Percentiles rank a stretch among this genome's conserved stretches.
phyloP scores from a whole-genome alignment of 805 yeast genomes.

The Candida multigemmis region DNA sequence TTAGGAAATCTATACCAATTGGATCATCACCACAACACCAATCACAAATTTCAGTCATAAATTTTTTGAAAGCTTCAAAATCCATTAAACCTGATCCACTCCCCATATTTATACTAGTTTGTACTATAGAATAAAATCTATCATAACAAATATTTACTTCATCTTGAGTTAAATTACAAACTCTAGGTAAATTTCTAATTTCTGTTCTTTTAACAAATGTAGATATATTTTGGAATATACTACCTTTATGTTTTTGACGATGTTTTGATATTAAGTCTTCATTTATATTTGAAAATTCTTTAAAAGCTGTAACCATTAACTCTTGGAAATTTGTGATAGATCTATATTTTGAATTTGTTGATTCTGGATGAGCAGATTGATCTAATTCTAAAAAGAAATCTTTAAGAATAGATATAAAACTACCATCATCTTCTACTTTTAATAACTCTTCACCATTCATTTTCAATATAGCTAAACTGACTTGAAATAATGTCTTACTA shows the following conservation, averaged over 20 bases:
- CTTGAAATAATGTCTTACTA: conserved; percentile 80
- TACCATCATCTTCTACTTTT: conserved; percentile 83
- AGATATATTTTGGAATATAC: conserved; percentile 80
- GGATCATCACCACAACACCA: conserved; percentile 40
- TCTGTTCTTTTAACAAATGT: conserved; percentile 88
- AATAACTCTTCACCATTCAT: conserved; percentile 81
- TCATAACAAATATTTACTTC: conserved; percentile 74
- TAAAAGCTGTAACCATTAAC: conserved; percentile 82
- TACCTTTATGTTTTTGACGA: conserved; percentile 62
- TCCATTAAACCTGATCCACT: conserved; percentile 62
- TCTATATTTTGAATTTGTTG: conserved; percentile 54
- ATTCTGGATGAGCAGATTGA: conserved; percentile 67
- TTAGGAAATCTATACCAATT: conserved; percentile 21
- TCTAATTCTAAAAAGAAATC: conserved; percentile 72
- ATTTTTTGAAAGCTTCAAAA: conserved; percentile 58
- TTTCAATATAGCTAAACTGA: conserved; percentile 83
- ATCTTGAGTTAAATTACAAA: conserved; percentile 46
- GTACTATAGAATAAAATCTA: conserved; percentile 68
- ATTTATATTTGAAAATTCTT: conserved; percentile 75
- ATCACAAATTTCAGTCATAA: conserved; percentile 72
- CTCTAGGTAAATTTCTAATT: conserved; percentile 73
- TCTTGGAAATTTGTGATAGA: conserved; percentile 82
- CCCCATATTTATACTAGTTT: conserved; percentile 44
- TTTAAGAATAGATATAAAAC: conserved; percentile 78
- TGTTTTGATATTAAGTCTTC: conserved; percentile 65